Evolutionary conservation across 768 basidiomycete genomes (phyloP), one percentile per base, ranked within the genome.

Genomic region (Agrocybe chaxingu): DNA sequence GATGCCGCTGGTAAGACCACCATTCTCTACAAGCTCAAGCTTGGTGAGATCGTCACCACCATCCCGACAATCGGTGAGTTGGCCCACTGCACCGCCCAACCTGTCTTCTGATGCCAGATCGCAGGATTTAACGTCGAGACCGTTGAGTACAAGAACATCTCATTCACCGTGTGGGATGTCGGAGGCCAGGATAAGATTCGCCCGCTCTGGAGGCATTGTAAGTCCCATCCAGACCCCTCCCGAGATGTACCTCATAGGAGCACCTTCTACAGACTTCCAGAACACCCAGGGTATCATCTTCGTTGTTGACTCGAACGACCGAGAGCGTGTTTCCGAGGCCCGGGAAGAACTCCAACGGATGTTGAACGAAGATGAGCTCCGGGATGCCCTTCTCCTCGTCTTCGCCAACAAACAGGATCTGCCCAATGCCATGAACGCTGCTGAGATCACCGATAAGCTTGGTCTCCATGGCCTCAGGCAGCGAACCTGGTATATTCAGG

Each of bases 351-450:
- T 99, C 48, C 97, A 98, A 71, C 88, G 97, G 64, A 99, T 99
- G 97, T 73, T 99, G 70, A 98, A 97, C 72, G 97, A 99, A 71
- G 97, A 98, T 66, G 97, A 99, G 75, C 89, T 99, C 61, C 92
- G 95, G 57, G 94, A 98, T 71, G 96, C 96, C 46, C 89, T 98
- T 63, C 88, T 99, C 60, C 85, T 99, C 58, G 97, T 99, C 65
- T 98, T 98, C 63, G 96, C 97, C 70, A 99, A 99, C 85, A 99
- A 99, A 78, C 97, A 99, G 75, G 97, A 99, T 84, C 75, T 99
- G 66, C 97, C 97, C 58, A 98, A 99, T 68, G 97, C 96, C 58
- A 98, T 98, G 95, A 96, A 94, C 67, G 96, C 96, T 37, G 90
- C 95, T 57, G 97, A 99, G 73, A 97, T 99, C 65, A 98, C 97